phyloP scores from a whole-genome alignment of 2,329 filamentous ascomycete genomes.

The Aspergillus sp. region DNA sequence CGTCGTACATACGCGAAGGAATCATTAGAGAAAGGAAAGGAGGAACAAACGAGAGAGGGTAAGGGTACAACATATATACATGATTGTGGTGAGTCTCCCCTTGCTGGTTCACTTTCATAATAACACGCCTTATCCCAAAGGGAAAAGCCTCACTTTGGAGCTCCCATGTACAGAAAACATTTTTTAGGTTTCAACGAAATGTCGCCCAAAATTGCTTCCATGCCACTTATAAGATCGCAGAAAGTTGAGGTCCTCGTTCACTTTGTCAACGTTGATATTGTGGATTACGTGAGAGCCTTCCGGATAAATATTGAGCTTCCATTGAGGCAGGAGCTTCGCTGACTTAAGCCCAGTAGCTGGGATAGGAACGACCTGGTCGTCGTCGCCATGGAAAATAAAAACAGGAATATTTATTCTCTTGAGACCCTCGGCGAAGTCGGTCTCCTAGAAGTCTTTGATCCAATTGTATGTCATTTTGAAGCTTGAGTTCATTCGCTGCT shows the following conservation, averaged over 20 bases:
- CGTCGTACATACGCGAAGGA: too few relatives aligned
- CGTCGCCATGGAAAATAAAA: constrained; percentile 34
- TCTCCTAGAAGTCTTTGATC: constrained; percentile 35
- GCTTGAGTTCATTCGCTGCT: constrained; percentile 32
- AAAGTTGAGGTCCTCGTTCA: constrained; percentile 33
- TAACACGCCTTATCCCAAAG: not conserved
- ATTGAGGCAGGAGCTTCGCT: constrained; percentile 29
- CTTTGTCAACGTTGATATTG: constrained; percentile 27
- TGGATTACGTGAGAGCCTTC: constrained; percentile 35
- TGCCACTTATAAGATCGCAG: constrained; percentile 7
- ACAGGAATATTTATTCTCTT: constrained; percentile 34
- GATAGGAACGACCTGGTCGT: constrained; percentile 37
- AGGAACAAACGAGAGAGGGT: too few relatives aligned
- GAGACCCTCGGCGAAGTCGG: constrained; percentile 35
- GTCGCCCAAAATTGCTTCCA: not conserved
- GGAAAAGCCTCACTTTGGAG: not conserved
- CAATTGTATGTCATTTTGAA: constrained; percentile 35
- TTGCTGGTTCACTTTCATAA: not conserved
- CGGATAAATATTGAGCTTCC: constrained; percentile 33
- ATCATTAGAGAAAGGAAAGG: too few relatives aligned
- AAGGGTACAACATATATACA: too few relatives aligned
- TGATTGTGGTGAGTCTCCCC: too few relatives aligned
- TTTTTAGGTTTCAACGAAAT: not conserved
- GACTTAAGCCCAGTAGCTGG: constrained; percentile 20
- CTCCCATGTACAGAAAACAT: not conserved